Conservation (phyloP, 495 filamentous ascomycete genomes). For the Aspergillus panamensis region DNA sequence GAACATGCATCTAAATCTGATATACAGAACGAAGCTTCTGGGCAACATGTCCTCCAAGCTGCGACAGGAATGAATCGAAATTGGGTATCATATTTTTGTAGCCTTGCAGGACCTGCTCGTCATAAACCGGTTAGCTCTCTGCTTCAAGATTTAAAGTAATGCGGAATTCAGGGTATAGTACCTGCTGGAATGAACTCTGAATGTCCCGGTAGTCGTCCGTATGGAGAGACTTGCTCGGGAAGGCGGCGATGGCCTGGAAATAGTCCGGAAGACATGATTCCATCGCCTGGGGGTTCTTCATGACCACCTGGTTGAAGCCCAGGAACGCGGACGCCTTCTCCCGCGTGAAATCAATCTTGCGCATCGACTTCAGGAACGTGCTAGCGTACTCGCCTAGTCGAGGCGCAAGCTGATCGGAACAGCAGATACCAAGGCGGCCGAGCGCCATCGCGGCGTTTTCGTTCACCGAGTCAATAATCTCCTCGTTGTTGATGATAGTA, state of each 20-base stretch:
- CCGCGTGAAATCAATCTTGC: conserved; percentile 80
- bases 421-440: conserved; percentile 83
- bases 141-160: background rate
- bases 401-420: conserved; percentile 70
- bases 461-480: conserved; percentile 84
- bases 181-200: conserved; percentile 50
- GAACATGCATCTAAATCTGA: conserved; percentile 35
- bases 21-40: conserved; percentile 50
- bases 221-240: conserved; percentile 54
- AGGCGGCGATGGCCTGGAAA: conserved; percentile 79
- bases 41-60: conserved; percentile 60
- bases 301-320: conserved; percentile 81
- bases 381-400: conserved; percentile 77
- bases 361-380: conserved; percentile 76
- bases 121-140: conserved; percentile 14
- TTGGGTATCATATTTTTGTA: conserved; percentile 84
- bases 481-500: conserved; percentile 73
- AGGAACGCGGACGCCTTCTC: conserved; percentile 93
- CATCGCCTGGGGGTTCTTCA: conserved; percentile 87
- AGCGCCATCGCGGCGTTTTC: conserved; percentile 95
- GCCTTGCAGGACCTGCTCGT: conserved; percentile 66
- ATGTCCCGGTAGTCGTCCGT: conserved; percentile 52
- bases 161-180: conserved; percentile 21
- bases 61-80: conserved; percentile 73
- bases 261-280: conserved; percentile 78